phyloP scores from a whole-genome alignment of 2,329 filamentous ascomycete species.

The Ophiostoma sp. region DNA sequence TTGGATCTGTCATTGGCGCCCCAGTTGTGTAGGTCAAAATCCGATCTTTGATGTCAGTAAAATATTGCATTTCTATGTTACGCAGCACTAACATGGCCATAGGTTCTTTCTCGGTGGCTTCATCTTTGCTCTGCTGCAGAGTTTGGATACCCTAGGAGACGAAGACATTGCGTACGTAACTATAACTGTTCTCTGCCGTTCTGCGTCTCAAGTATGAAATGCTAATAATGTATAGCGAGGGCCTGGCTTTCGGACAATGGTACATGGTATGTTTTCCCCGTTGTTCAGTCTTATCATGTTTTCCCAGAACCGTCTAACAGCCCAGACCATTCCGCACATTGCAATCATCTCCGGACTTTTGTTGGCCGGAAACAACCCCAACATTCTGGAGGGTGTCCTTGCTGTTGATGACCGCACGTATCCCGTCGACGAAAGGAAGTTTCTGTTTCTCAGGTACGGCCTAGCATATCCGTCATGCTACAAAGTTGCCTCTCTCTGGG shows the following conservation, averaged over 20 bases:
- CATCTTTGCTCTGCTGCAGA: constrained; percentile 28
- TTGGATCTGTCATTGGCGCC: constrained; percentile 30
- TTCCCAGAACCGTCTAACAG: neutral
- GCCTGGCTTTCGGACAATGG: constrained; percentile 28
- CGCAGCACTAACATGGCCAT: neutral
- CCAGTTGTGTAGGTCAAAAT: constrained; percentile 25
- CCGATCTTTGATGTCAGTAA: neutral
- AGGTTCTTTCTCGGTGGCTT: constrained; percentile 31
- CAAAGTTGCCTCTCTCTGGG: constrained; percentile 30
- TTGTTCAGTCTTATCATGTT: neutral
- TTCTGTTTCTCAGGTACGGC: constrained; percentile 14
- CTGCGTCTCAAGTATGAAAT: too few species aligned
- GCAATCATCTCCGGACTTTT: constrained; percentile 29
- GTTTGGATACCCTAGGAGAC: constrained; percentile 25
- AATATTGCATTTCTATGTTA: too few species aligned
- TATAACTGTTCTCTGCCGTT: neutral
- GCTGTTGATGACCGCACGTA: constrained; percentile 22
- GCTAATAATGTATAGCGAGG: constrained; percentile 13
- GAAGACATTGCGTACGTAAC: constrained; percentile 23
- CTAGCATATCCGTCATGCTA: constrained; percentile 30
- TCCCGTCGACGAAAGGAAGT: neutral
- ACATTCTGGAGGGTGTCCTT: constrained; percentile 30
- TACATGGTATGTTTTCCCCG: constrained; percentile 25
- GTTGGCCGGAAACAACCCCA: constrained; percentile 32
- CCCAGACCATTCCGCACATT: constrained; percentile 30